Percentiles rank a stretch among this genome's conserved stretches.
These are phyloP conservation scores for Melocanna baccifera DNA, from an alignment of 176 grass and related monocot genomes.

Conservation along the genomic window DNA sequence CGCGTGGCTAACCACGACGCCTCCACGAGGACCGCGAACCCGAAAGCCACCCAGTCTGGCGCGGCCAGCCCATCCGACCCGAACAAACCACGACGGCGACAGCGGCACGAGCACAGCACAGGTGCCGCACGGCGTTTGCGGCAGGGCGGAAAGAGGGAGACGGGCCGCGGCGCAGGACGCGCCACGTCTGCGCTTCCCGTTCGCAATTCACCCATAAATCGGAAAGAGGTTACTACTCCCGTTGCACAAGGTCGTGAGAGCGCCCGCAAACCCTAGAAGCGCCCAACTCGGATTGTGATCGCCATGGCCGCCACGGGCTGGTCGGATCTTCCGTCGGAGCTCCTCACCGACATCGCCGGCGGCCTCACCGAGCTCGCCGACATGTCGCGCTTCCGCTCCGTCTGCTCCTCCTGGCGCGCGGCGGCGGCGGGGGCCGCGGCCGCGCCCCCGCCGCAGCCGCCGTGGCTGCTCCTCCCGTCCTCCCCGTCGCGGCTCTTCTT, in stretches of 20 bases:
- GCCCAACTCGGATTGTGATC: not conserved
- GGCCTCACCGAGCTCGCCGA: constrained; percentile 45
- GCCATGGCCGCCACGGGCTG: constrained; percentile 37
- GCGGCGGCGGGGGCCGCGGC: constrained; percentile 27
- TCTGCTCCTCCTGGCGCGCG: constrained; percentile 49
- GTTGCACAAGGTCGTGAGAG: not conserved
- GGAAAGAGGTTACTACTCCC: not conserved
- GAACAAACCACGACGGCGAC: not conserved
- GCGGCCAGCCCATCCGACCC: not conserved
- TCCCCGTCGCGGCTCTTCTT: constrained; percentile 44
- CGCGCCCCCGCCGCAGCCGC: constrained; percentile 25
- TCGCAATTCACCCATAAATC: not conserved
- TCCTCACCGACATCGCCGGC: constrained; percentile 48
- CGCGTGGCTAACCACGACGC: not conserved
- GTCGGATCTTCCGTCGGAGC: constrained; percentile 42
- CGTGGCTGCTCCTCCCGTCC: constrained; percentile 45
- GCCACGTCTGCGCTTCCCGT: constrained; percentile 13
- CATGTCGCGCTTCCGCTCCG: constrained; percentile 54
- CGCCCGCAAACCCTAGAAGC: not conserved
- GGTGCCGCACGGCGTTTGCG: not conserved
- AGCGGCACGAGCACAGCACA: not conserved
- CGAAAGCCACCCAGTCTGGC: not conserved
- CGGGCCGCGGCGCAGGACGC: constrained; percentile 20
- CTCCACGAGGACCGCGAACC: not conserved
- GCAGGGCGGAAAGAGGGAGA: not conserved